Evolutionary conservation across 257 asterid species (phyloP).

Genomic region (Solanum neorickii): DNA sequence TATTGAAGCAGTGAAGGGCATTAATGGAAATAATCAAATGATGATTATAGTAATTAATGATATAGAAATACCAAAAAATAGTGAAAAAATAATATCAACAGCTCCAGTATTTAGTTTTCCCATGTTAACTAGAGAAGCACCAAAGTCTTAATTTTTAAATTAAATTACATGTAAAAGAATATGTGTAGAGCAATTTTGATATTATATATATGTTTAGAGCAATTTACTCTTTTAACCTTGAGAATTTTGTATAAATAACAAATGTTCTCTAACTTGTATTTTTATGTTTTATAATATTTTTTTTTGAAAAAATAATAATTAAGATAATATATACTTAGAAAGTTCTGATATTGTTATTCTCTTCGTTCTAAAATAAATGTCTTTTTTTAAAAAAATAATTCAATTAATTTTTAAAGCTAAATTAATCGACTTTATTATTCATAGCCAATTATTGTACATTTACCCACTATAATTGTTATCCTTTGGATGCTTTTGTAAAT

Average conservation of each 20-base stretch:
- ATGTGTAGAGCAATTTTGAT: neutral
- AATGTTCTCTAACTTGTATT: neutral
- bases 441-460: neutral
- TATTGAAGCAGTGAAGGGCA: conserved; percentile 33
- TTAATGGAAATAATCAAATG: conserved; percentile 4
- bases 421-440: neutral
- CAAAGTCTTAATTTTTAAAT: conserved; percentile 14
- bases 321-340: neutral
- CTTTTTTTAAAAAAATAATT: neutral
- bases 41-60: conserved; percentile 19
- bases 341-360: neutral
- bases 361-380: neutral
- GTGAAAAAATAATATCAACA: neutral
- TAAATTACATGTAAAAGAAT: neutral
- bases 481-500: neutral
- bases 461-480: neutral
- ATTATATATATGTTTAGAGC: neutral
- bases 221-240: neutral
- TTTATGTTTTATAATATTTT: neutral
- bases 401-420: neutral
- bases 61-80: conserved; percentile 9
- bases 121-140: conserved; percentile 42
- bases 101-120: conserved; percentile 25
- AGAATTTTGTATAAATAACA: neutral
- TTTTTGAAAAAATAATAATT: neutral